Evolutionary conservation across 495 filamentous ascomycete species (phyloP), one percentile per base, ranked within the genome.

Genomic region (Stereocaulon alpinum): DNA sequence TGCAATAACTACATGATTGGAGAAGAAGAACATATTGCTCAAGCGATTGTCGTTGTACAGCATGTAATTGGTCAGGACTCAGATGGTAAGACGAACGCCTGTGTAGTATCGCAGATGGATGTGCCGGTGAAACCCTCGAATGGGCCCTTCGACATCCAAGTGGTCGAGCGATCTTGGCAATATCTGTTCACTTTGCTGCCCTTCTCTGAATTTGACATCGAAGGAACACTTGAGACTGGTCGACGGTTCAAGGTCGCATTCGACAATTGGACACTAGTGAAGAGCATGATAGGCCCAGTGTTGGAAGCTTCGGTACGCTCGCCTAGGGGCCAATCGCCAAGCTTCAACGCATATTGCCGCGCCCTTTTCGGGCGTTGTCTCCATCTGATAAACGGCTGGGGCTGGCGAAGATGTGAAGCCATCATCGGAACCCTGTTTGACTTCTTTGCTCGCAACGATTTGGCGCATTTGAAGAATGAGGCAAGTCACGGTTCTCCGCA

Each of bases 371-470:
- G 79, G 12, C 79, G 93, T 55, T 96, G 91, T 67, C 83, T 91
- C 66, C 77, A 80, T 64, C 78, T 98, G 34, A 85, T 95, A 43
- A 77, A 81, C 45, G 73, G 74, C 58, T 98, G 93, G 93, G 86
- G 88, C 4, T 97, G 93, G 93, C 76, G 78, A 60, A 84, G 82
- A 64, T 91, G 86, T 70, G 88, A 88, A 54, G 69, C 78, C 12
- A 82, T 95, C 32, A 80, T 98, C 43, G 86, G 86, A 20, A 81
- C 77, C 0, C 77, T 96, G 5, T 98, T 95, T 64, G 89, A 95
- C 69, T 96, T 95, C 68, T 97, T 95, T 63, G 89, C 87, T 3
- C 83, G 79, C 4, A 86, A 86, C 60, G 80, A 79, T 29, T 74
- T 96, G 1, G 76, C 81, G 40, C 85, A 91, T 67, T 69, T 98